phyloP scores from a whole-genome alignment of 2,329 filamentous ascomycete genomes.

The Colletotrichum tropicale region DNA sequence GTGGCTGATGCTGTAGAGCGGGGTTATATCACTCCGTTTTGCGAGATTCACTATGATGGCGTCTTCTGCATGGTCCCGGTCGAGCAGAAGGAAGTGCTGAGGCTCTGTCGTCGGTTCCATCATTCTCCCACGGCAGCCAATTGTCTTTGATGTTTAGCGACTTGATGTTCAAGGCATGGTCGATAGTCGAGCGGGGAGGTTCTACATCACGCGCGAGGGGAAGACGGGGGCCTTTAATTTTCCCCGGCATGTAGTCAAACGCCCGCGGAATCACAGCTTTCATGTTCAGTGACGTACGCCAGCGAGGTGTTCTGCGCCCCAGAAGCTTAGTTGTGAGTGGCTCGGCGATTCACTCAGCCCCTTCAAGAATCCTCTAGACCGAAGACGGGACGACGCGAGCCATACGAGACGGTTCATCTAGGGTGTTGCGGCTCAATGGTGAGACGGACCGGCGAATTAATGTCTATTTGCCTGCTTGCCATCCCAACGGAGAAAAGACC shows the following conservation, averaged over 20 bases:
- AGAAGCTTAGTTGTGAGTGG: not conserved
- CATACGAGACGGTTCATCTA: not conserved
- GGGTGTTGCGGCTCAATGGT: not conserved
- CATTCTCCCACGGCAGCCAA: not conserved
- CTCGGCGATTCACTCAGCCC: not conserved
- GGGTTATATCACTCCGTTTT: not conserved
- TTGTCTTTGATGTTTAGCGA: not conserved
- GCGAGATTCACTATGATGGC: not conserved
- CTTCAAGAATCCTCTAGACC: not conserved
- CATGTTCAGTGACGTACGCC: not conserved
- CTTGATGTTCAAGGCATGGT: not conserved
- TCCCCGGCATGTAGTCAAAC: not conserved
- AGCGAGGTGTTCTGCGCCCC: not conserved
- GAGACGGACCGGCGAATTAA: not conserved
- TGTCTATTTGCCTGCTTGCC: not conserved
- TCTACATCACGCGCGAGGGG: accelerated
- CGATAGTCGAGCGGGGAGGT: not conserved
- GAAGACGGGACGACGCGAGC: conserved; percentile 6
- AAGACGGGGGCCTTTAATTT: not conserved
- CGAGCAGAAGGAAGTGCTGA: not conserved
- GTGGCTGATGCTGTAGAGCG: not conserved
- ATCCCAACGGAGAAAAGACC: not conserved
- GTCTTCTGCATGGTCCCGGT: not conserved
- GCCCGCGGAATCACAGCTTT: not conserved
- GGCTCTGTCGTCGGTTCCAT: not conserved